Evolutionary conservation across 2,329 filamentous ascomycete genomes (phyloP), one percentile per base, ranked within the genome.

Genomic region (Xylaria sp.): DNA sequence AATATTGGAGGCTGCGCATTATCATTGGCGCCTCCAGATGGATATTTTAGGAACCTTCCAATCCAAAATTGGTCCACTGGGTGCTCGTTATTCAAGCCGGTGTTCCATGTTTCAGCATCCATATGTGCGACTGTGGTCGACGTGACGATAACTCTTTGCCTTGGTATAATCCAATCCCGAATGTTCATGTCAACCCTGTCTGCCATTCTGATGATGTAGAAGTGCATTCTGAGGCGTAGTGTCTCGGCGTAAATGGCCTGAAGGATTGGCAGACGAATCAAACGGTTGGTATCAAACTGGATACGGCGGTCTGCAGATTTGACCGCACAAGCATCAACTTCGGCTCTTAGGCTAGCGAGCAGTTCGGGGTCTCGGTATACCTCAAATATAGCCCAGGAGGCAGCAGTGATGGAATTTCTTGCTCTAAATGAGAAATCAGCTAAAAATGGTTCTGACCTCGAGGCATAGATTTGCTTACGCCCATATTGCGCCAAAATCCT

Each of bases 231-330:
- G 1, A 77, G 75, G 10, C 76, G 74, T 17, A 77, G 59, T 0
- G 74, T 77, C 71, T 77, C 75, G 15, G 76, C 75, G 60, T 77
- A 77, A 15, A 74, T 68, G 26, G 75, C 75, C 63, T 75, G 75
- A 5, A 78, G 71, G 7, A 74, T 6, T 17, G 75, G 75, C 23
- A 72, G 58, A 40, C 63, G 74, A 54, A 77, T 67, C 23, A 77
- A 48, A 46, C 67, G 60, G 49, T 75, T 71, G 20, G 71, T 48
- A 54, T 74, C 68, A 44, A 76, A 77, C 64, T 40, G 66, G 31
- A 75, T 65, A 23, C 53, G 59, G 54, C 66, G 54, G 51, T 74
- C 63, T 65, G 59, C 59, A 59, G 3, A 11, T 56, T 60, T 59
- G 36, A 69, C 6, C 7, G 53, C 69, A 66, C 72, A 76, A 33